Evolutionary conservation across 192 early-diverging fungal genomes (phyloP).

Genomic region (Podila clonocystis): DNA sequence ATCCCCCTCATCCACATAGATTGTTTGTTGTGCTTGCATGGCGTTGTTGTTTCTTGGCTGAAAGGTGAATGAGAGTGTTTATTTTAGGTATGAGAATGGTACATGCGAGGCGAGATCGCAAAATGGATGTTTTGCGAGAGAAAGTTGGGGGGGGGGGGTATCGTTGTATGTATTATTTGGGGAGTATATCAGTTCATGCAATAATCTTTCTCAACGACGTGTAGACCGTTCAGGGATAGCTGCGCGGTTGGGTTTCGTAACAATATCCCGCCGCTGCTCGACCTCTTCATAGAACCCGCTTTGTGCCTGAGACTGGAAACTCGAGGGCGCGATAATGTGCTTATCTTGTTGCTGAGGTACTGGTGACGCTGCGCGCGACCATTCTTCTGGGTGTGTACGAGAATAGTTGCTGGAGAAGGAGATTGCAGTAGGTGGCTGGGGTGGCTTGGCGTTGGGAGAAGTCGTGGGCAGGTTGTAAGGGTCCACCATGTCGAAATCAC

Average conservation of each 20-base stretch:
- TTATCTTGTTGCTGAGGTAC: background rate
- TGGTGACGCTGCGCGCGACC: background rate
- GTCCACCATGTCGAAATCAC: conserved; percentile 9
- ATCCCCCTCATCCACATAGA: too few relatives aligned
- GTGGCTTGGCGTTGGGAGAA: background rate
- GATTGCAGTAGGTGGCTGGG: background rate
- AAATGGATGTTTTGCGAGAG: too few relatives aligned
- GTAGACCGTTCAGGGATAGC: background rate
- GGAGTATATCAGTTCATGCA: too few relatives aligned
- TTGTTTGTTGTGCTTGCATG: too few relatives aligned
- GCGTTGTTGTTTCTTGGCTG: too few relatives aligned
- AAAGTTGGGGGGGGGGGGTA: too few relatives aligned
- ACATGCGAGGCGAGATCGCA: too few relatives aligned
- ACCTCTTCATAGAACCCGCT: conserved; percentile 14
- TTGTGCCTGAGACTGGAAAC: conserved; percentile 17
- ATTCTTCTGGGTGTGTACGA: background rate
- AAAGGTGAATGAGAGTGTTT: too few relatives aligned
- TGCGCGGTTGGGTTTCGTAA: conserved; percentile 8
- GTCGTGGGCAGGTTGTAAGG: background rate
- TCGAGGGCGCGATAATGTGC: conserved; percentile 15
- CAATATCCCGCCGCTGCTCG: background rate
- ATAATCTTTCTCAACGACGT: too few relatives aligned
- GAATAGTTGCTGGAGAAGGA: background rate
- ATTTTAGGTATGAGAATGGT: too few relatives aligned
- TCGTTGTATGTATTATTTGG: too few relatives aligned